Evolutionary conservation across 257 asterid species (phyloP).

Genomic region (Ilex asprella): DNA sequence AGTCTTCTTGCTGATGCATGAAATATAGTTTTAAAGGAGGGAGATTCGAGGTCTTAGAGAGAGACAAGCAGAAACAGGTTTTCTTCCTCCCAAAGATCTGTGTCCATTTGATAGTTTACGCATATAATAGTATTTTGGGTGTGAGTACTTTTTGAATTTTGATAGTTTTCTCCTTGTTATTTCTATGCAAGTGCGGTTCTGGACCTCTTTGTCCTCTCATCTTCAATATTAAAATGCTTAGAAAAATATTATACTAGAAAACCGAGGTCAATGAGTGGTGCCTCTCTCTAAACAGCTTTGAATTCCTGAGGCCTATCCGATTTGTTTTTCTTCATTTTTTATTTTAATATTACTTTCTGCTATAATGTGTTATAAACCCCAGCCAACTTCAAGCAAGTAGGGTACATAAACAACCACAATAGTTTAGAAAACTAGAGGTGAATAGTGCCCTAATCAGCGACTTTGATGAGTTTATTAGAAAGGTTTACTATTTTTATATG

Average conservation of each 20-base stretch:
- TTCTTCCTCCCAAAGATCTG: slow-evolving; percentile 68
- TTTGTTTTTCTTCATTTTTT: background rate
- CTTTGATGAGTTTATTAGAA: slow-evolving; percentile 21
- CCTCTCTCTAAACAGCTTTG: slow-evolving; percentile 25
- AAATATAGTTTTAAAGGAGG: slow-evolving; percentile 57
- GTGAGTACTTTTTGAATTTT: slow-evolving; percentile 38
- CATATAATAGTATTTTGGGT: background rate
- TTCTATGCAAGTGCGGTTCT: slow-evolving; percentile 36
- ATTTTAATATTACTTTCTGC: too few relatives aligned
- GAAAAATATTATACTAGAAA: slow-evolving; percentile 26
- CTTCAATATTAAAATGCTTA: background rate
- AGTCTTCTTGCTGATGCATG: slow-evolving; percentile 60
- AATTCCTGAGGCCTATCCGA: background rate
- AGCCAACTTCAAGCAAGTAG: slow-evolving; percentile 12
- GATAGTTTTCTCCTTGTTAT: slow-evolving; percentile 68
- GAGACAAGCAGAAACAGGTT: slow-evolving; percentile 72
- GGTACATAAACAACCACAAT: background rate
- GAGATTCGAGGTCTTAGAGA: slow-evolving; percentile 49
- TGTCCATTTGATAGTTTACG: slow-evolving; percentile 27
- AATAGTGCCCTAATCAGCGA: slow-evolving; percentile 37
- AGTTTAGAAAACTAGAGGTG: slow-evolving; percentile 15
- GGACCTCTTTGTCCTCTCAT: slow-evolving; percentile 22
- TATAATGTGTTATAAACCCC: background rate
- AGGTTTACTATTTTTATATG: background rate
- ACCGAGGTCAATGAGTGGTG: slow-evolving; percentile 70